These are phyloP conservation scores for Grosmannia penicillata DNA, from an alignment of 2,329 filamentous ascomycete genomes.

Conservation along the genomic window DNA sequence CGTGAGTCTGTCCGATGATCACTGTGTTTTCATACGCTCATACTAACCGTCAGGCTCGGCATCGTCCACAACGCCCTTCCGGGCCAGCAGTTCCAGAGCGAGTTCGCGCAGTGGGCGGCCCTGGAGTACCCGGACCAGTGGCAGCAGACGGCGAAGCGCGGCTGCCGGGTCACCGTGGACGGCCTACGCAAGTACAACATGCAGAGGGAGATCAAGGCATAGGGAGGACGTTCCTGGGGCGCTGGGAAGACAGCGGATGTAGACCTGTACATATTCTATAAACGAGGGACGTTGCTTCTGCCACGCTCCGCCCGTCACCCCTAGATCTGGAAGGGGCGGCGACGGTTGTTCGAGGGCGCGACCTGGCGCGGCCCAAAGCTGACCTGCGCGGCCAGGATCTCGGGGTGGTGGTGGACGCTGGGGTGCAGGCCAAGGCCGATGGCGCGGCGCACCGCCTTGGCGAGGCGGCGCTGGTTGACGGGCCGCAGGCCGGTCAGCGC, in stretches of 20 bases:
- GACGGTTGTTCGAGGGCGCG: background rate
- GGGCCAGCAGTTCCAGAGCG: conserved; percentile 46
- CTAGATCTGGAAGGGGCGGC: background rate
- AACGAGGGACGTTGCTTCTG: too few species aligned
- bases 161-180: conserved; percentile 27
- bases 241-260: too few species aligned
- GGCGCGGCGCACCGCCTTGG: conserved; percentile 79
- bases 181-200: conserved; percentile 35
- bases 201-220: conserved; percentile 19
- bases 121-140: conserved; percentile 53
- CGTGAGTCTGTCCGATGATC: conserved; percentile 39
- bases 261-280: too few species aligned
- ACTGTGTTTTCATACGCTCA: conserved; percentile 3
- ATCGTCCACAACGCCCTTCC: conserved; percentile 62
- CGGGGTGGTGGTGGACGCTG: conserved; percentile 77
- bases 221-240: too few species aligned
- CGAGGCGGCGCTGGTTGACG: conserved; percentile 83
- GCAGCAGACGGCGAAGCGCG: conserved; percentile 45
- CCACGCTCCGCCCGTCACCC: too few species aligned
- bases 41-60: conserved; percentile 41
- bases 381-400: conserved; percentile 43
- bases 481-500: conserved; percentile 64
- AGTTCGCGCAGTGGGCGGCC: conserved; percentile 62
- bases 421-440: conserved; percentile 88
- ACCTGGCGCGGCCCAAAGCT: conserved; percentile 3